Evolutionary conservation across 2,329 filamentous ascomycete species (phyloP), one percentile per base, ranked within the genome.

Genomic region (Arthrobotrys megalospora): DNA sequence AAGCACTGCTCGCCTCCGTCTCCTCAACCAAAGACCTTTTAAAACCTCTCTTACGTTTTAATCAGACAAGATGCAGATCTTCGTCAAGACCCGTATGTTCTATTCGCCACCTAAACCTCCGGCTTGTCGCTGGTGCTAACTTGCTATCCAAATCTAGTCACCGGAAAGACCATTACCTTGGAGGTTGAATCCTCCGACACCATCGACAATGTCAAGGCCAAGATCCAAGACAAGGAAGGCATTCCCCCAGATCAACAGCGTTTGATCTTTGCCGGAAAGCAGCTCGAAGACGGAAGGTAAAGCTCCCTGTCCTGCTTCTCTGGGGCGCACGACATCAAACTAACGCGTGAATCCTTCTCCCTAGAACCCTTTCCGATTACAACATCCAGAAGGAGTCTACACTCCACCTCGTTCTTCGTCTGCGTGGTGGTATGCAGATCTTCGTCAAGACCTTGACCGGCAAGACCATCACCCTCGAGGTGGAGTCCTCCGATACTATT

Each of bases 191-290:
- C 94, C 84, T 95, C 92, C 85, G 96, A 99, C 88, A 98, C 95
- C 85, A 98, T 99, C 88, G 96, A 98, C 91, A 98, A 98, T 92
- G 96, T 99, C 89, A 98, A 98, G 92, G 93, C 93, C 89, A 98
- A 99, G 91, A 91, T 91, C 83, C 90, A 80, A 68, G 77, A 80
- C 32, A 80, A 80, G 62, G 77, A 80, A 86, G 81, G 81, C 2
- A 82, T 82, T 47, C 81, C 81, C 10, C 81, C 90, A 47, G 90
- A 92, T 82, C 90, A 92, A 83, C 90, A 91, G 84, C 89, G 90
- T 84, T 85, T 91, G 75, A 91, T 91, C 83, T 91, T 91, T 80
- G 90, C 90, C 81, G 90, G 90, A 81, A 91, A 91, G 87, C 90
- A 91, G 85, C 82, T 91, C 85, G 95, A 98, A 89, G 95, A 98